A percentile compares a stretch with the other conserved stretches of the same genome.
Conservation (phyloP, 2,329 filamentous ascomycete species). For the Pyrenochaeta sp. region DNA sequence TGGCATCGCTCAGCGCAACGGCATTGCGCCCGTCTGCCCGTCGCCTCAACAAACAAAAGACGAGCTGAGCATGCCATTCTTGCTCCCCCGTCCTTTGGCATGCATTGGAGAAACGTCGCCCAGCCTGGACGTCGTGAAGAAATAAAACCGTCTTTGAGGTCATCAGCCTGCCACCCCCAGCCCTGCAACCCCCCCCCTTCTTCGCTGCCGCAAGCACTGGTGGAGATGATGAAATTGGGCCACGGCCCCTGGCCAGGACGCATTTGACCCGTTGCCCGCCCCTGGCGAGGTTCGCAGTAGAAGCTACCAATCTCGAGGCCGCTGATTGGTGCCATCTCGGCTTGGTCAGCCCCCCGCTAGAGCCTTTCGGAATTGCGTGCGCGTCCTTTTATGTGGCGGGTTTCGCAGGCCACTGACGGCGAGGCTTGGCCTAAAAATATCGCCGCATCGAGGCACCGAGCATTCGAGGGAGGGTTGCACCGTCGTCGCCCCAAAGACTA, state of each 20-base stretch:
- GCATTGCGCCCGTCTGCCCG: constrained; percentile 13
- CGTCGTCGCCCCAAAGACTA: background rate
- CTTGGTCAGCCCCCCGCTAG: constrained; percentile 1
- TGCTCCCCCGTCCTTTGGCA: background rate
- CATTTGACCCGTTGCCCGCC: constrained; percentile 8
- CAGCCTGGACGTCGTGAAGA: no score
- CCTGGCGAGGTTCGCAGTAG: constrained; percentile 13
- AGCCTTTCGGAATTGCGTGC: constrained; percentile 8
- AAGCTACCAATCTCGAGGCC: background rate
- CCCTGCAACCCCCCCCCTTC: background rate
- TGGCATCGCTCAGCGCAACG: constrained; percentile 20
- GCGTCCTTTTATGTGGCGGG: constrained; percentile 10
- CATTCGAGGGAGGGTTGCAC: background rate
- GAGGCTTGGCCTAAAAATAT: constrained; percentile 6
- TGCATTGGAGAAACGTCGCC: background rate
- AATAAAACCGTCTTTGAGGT: no score
- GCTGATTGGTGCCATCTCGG: constrained; percentile 7
- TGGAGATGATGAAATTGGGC: background rate
- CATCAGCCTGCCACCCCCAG: no score
- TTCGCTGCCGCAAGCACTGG: background rate
- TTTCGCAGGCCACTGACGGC: background rate
- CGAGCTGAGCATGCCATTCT: background rate
- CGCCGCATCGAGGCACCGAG: background rate
- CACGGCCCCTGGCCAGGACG: background rate
- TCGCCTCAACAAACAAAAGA: constrained; percentile 20